These are phyloP conservation scores for Aureobasidium sp. DNA, from an alignment of 2,329 filamentous ascomycete species.

Conservation along the genomic window DNA sequence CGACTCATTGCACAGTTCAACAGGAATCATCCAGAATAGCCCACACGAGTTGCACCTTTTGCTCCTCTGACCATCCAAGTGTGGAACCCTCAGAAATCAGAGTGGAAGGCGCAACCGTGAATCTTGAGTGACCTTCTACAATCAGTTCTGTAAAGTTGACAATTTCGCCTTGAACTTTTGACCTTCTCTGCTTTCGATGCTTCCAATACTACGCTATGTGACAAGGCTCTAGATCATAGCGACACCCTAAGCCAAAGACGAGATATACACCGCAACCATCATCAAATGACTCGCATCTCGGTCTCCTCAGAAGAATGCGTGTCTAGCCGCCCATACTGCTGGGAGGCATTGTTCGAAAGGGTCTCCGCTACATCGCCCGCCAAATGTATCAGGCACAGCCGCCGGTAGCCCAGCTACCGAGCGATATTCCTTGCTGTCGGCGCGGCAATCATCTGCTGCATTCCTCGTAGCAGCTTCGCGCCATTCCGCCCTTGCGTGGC, in stretches of 20 bases:
- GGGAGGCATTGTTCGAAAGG: neutral
- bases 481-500: slow-evolving; percentile 1
- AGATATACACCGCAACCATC: neutral
- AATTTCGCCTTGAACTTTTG: too few relatives aligned
- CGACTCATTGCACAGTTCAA: too few relatives aligned
- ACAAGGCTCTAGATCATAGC: neutral
- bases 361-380: neutral
- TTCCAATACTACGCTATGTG: too few relatives aligned
- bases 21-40: too few relatives aligned
- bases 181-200: too few relatives aligned
- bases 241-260: neutral
- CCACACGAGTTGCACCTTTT: too few relatives aligned
- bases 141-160: too few relatives aligned
- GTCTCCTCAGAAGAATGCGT: neutral
- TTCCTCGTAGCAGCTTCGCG: neutral
- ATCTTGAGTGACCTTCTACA: too few relatives aligned
- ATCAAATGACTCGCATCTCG: too few relatives aligned
- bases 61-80: too few relatives aligned
- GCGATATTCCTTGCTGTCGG: neutral
- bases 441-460: neutral
- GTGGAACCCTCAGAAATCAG: too few relatives aligned
- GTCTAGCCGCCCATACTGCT: neutral
- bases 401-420: neutral
- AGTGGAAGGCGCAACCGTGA: too few relatives aligned
- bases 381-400: neutral